Percentiles rank a stretch among this genome's conserved stretches.
These are phyloP conservation scores for Populus ilicifolia DNA, from an alignment of 345 rosid species.

Conservation along the genomic window DNA sequence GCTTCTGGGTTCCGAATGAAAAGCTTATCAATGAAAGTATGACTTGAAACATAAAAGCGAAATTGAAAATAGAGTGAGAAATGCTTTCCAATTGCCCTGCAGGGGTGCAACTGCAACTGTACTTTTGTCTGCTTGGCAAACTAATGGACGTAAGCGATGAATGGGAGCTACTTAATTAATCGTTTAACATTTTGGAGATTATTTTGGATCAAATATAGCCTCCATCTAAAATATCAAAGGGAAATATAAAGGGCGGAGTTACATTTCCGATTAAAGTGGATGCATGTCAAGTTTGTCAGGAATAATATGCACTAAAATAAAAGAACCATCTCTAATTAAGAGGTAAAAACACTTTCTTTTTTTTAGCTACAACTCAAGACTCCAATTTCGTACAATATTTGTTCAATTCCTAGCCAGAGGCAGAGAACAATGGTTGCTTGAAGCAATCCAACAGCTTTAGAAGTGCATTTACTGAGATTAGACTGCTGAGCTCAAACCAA, in stretches of 20 bases:
- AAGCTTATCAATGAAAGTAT: not conserved
- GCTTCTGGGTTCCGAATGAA: not conserved
- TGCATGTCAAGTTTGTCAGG: not conserved
- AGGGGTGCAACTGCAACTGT: not conserved
- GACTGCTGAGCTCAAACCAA: conserved; percentile 59
- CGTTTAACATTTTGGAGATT: not conserved
- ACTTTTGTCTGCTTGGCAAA: not conserved
- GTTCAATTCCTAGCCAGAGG: not conserved
- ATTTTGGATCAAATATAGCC: not conserved
- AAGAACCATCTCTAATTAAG: not conserved
- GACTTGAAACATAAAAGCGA: not conserved
- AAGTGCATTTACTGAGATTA: conserved; percentile 24
- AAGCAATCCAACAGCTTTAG: not conserved
- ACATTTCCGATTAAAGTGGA: not conserved
- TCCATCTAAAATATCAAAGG: not conserved
- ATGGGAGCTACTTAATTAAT: not conserved
- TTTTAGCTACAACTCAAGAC: conserved; percentile 1
- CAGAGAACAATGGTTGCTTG: not conserved
- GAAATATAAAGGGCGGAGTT: not conserved
- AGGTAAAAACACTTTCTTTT: not conserved
- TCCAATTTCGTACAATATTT: not conserved
- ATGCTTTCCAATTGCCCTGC: not conserved
- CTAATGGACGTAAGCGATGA: not conserved
- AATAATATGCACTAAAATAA: not conserved
- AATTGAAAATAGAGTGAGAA: not conserved